A percentile compares a stretch with the other conserved stretches of the same genome.
Conservation (phyloP, 1,284 basidiomycete species). For the Boletus hoseneyae region DNA sequence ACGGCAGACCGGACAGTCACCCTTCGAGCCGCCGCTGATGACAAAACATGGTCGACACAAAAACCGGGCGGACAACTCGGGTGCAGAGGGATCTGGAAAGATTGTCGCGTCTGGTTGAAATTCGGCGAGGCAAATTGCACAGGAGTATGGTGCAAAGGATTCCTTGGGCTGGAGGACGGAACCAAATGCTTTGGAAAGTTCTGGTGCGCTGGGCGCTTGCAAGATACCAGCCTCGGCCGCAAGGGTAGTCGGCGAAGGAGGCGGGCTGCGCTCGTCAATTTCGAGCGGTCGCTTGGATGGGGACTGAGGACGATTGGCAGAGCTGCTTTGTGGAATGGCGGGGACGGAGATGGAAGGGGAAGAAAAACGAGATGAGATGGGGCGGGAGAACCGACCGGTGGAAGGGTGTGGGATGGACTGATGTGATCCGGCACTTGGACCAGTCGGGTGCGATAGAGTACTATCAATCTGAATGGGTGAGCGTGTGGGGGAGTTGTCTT, state of each 20-base stretch:
- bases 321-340: constrained; percentile 57
- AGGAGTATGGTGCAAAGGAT: constrained; percentile 60
- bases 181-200: constrained; percentile 76
- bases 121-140: constrained; percentile 56
- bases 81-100: constrained; percentile 64
- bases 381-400: constrained; percentile 49
- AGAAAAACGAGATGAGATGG: constrained; percentile 35
- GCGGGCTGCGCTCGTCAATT: constrained; percentile 29
- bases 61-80: constrained; percentile 47
- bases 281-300: constrained; percentile 49
- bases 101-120: constrained; percentile 80
- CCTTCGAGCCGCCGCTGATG: constrained; percentile 68
- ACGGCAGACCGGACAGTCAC: constrained; percentile 60
- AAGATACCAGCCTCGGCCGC: constrained; percentile 52
- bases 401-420: constrained; percentile 24
- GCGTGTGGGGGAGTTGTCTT: constrained; percentile 42
- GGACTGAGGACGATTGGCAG: constrained; percentile 51
- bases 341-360: constrained; percentile 40
- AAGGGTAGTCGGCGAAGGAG: constrained; percentile 32
- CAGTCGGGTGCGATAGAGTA: constrained; percentile 14
- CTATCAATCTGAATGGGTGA: constrained; percentile 21
- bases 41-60: constrained; percentile 71
- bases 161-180: constrained; percentile 78
- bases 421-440: constrained; percentile 4
- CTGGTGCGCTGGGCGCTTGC: constrained; percentile 55